Percentiles rank a stretch among this genome's conserved stretches.
phyloP scores from a whole-genome alignment of 305 asterid genomes.

The Fraxinus sp. region DNA sequence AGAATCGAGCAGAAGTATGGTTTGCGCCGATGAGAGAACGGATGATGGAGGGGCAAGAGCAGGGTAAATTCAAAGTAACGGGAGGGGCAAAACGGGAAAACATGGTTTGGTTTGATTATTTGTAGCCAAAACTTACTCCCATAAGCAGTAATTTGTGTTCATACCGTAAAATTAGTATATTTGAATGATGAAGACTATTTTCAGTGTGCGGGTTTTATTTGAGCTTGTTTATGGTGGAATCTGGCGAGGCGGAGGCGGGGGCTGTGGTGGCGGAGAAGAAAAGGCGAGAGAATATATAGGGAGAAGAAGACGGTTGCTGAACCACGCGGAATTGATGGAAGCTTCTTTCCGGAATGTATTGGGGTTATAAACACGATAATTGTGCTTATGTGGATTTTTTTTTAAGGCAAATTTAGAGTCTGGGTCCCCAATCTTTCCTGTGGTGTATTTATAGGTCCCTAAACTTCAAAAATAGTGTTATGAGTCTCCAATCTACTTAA shows the following conservation, averaged over 20 bases:
- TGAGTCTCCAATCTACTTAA: background rate
- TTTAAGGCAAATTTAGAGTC: too few relatives aligned
- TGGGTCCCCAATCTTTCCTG: background rate
- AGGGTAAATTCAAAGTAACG: slow-evolving; percentile 27
- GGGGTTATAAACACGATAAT: background rate
- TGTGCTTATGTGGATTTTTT: background rate
- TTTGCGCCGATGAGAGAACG: slow-evolving; percentile 76
- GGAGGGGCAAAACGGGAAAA: slow-evolving; percentile 35
- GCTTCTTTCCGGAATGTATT: background rate
- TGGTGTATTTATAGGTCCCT: background rate
- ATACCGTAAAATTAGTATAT: background rate
- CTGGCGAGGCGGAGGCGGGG: background rate
- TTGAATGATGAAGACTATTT: background rate
- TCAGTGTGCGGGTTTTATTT: background rate
- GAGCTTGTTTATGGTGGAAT: background rate
- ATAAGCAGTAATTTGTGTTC: slow-evolving; percentile 10
- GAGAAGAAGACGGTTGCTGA: background rate
- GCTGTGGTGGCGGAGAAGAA: background rate
- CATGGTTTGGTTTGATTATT: slow-evolving; percentile 33
- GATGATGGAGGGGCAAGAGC: slow-evolving; percentile 16
- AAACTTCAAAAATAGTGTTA: background rate
- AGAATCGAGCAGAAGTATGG: slow-evolving; percentile 93
- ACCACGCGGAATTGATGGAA: background rate
- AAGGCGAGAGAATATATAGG: background rate
- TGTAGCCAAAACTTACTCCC: slow-evolving; percentile 21